Percentiles rank a stretch among this genome's conserved stretches.
Evolutionary conservation across 306 rosid genomes (phyloP).

Genomic region (Prunus mume): DNA sequence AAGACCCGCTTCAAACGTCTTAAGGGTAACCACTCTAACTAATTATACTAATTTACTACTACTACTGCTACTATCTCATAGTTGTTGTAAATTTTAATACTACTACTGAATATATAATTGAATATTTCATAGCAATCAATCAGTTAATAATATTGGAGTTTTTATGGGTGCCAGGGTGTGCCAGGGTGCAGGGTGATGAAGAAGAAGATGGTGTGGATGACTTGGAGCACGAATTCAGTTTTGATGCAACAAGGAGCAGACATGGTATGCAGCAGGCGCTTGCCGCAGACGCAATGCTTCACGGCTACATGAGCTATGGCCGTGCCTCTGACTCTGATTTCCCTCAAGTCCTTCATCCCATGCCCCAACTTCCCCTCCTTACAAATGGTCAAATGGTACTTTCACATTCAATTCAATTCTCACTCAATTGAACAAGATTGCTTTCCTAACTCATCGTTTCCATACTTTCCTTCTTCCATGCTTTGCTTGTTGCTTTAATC

Average conservation of each 20-base stretch:
- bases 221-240: conserved; percentile 59
- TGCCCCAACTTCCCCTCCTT: conserved; percentile 32
- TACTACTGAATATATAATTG: not conserved
- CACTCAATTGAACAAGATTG: not conserved
- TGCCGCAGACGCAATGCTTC: conserved; percentile 30
- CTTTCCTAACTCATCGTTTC: not conserved
- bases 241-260: conserved; percentile 14
- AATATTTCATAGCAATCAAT: not conserved
- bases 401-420: not conserved
- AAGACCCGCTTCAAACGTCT: conserved; percentile 66
- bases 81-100: not conserved
- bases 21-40: conserved; percentile 32
- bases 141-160: not conserved
- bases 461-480: not conserved
- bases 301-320: conserved; percentile 25
- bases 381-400: conserved; percentile 34
- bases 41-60: not conserved
- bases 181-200: conserved; percentile 75
- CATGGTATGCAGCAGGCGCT: conserved; percentile 10
- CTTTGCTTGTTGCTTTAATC: not conserved
- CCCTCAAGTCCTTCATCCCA: conserved; percentile 15
- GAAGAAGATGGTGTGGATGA: conserved; percentile 73
- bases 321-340: conserved; percentile 22
- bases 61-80: not conserved
- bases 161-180: conserved; percentile 41